Evolutionary conservation across 441 rosid species (phyloP).

Genomic region (Breynia disticha): DNA sequence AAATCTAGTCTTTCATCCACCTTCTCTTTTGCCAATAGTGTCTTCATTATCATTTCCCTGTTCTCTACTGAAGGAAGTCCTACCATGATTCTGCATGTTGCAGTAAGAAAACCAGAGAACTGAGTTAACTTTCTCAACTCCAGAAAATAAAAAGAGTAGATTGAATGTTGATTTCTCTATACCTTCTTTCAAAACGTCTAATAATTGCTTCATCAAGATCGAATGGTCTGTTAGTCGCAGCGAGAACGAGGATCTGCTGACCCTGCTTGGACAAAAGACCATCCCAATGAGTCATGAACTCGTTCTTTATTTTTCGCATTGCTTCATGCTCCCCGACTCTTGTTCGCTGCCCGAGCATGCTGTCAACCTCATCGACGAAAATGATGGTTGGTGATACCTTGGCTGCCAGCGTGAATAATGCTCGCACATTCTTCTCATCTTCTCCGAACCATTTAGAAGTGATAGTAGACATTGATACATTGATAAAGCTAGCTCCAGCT

Average conservation of each 20-base stretch:
- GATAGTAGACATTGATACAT: slow-evolving; percentile 70
- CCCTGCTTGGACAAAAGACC: slow-evolving; percentile 53
- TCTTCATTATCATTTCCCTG: slow-evolving; percentile 52
- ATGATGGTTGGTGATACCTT: slow-evolving; percentile 71
- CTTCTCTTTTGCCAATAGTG: slow-evolving; percentile 55
- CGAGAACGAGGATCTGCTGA: slow-evolving; percentile 64
- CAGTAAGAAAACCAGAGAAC: neutral
- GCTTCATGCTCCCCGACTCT: slow-evolving; percentile 79
- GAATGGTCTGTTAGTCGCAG: slow-evolving; percentile 74
- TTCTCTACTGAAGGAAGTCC: slow-evolving; percentile 55
- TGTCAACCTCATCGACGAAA: slow-evolving; percentile 74
- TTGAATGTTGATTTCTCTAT: neutral
- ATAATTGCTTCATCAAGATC: slow-evolving; percentile 80
- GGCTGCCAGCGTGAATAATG: slow-evolving; percentile 60
- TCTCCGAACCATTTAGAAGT: slow-evolving; percentile 81
- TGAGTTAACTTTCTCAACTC: neutral
- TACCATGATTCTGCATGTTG: slow-evolving; percentile 48
- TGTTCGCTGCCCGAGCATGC: slow-evolving; percentile 74
- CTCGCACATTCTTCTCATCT: slow-evolving; percentile 75
- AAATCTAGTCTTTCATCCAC: slow-evolving; percentile 42
- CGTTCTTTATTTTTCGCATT: slow-evolving; percentile 74
- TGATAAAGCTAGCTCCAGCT: slow-evolving; percentile 74
- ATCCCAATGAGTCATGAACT: slow-evolving; percentile 85
- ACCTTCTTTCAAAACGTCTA: slow-evolving; percentile 75
- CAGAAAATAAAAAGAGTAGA: neutral